phyloP scores from a whole-genome alignment of 2,329 filamentous ascomycete genomes.

The Torrubiellomyces zombiae region DNA sequence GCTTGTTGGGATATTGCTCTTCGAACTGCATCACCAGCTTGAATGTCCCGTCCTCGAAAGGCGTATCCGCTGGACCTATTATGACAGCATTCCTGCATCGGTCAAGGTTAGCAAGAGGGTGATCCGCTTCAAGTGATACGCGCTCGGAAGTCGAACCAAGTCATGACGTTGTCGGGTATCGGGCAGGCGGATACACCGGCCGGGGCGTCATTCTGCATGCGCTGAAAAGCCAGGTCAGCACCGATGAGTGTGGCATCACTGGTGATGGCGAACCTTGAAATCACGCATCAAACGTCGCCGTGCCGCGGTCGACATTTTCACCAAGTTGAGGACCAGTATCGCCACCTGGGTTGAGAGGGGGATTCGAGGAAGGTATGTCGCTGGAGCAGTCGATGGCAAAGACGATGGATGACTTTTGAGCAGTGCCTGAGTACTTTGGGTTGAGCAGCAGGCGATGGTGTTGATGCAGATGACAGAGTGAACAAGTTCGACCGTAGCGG shows the following conservation, averaged over 20 bases:
- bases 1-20: constrained; percentile 97
- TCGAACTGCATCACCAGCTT: constrained; percentile 98
- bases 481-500: no score
- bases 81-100: constrained; percentile 83
- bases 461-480: no score
- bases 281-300: constrained; percentile 95
- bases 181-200: constrained; percentile 93
- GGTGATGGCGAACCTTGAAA: constrained; percentile 62
- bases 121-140: constrained; percentile 1
- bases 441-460: no score
- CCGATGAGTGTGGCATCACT: constrained; percentile 1
- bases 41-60: constrained; percentile 97
- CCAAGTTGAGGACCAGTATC: no score
- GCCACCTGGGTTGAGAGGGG: no score
- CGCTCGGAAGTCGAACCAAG: constrained; percentile 53
- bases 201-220: constrained; percentile 98
- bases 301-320: constrained; percentile 67
- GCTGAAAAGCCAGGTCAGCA: constrained; percentile 32
- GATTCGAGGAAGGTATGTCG: no score
- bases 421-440: no score
- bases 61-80: constrained; percentile 89
- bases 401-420: no score
- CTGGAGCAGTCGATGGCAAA: no score
- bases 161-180: constrained; percentile 94
- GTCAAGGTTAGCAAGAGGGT: constrained; percentile 6